Evolutionary conservation across 768 basidiomycete species (phyloP).

Genomic region (Scleroderma bovista): DNA sequence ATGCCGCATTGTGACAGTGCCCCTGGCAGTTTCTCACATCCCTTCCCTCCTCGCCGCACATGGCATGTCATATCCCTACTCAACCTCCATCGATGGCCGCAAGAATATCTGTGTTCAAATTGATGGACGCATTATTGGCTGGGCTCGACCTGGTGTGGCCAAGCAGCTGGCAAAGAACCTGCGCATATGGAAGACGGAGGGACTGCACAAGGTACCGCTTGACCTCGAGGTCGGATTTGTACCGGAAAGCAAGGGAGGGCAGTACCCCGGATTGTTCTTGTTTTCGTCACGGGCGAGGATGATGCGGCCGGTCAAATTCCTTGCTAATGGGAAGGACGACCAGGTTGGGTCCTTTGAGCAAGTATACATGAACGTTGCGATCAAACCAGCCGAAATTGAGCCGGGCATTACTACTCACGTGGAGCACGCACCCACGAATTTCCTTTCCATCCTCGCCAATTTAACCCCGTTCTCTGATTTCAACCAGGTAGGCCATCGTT

Average conservation of each 20-base stretch:
- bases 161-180: constrained; percentile 78
- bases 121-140: constrained; percentile 94
- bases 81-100: constrained; percentile 73
- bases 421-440: constrained; percentile 91
- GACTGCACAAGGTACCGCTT: constrained; percentile 71
- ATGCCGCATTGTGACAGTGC: constrained; percentile 82
- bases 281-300: constrained; percentile 85
- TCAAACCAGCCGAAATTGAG: constrained; percentile 81
- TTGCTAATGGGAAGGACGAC: constrained; percentile 81
- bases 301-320: constrained; percentile 96
- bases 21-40: constrained; percentile 71
- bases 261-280: constrained; percentile 93
- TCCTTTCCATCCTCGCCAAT: constrained; percentile 94
- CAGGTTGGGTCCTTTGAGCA: constrained; percentile 96
- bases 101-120: constrained; percentile 85
- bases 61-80: constrained; percentile 92
- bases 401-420: constrained; percentile 79
- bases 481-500: constrained; percentile 73
- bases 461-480: constrained; percentile 99
- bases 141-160: constrained; percentile 73
- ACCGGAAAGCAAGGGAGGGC: constrained; percentile 84
- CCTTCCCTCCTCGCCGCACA: constrained; percentile 76
- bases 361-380: constrained; percentile 98
- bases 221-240: constrained; percentile 95
- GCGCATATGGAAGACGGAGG: constrained; percentile 93